A percentile compares a stretch with the other conserved stretches of the same genome.
Evolutionary conservation across 768 basidiomycete species (phyloP).

Genomic region (Crepidotus variabilis): DNA sequence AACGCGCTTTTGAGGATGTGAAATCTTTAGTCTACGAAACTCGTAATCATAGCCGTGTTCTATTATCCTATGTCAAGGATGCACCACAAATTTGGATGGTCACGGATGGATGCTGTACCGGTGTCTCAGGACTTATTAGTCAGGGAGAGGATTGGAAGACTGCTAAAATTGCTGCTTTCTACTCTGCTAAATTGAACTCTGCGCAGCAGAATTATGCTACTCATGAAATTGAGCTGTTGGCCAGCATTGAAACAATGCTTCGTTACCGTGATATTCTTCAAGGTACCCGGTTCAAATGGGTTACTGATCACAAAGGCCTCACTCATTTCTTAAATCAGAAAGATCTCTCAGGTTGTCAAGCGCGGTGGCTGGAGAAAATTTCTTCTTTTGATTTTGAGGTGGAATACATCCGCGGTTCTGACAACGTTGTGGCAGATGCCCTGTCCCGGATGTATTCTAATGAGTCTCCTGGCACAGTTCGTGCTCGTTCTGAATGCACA

Average conservation of each 20-base stretch:
- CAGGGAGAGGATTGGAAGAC: constrained; percentile 18
- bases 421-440: constrained; percentile 31
- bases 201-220: constrained; percentile 35
- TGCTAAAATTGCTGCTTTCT: constrained; percentile 24
- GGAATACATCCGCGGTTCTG: constrained; percentile 27
- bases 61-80: constrained; percentile 11
- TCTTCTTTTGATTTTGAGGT: constrained; percentile 32
- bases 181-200: constrained; percentile 29
- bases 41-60: constrained; percentile 16
- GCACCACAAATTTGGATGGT: constrained; percentile 21
- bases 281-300: constrained; percentile 25
- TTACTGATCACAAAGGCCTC: constrained; percentile 31
- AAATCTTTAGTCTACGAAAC: constrained; percentile 15
- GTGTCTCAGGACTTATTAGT: constrained; percentile 21
- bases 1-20: constrained; percentile 28
- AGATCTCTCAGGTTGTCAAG: constrained; percentile 31
- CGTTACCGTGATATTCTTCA: constrained; percentile 23
- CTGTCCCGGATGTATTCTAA: constrained; percentile 15
- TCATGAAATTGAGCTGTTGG: constrained; percentile 34
- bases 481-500: constrained; percentile 14
- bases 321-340: constrained; percentile 27
- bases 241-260: constrained; percentile 31
- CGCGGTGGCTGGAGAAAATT: constrained; percentile 36
- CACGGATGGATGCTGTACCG: constrained; percentile 23
- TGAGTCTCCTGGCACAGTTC: constrained; percentile 14